Base-by-base conservation (phyloP, 352 stramenopile species). In the Phytophthora tentaculata region DNA sequence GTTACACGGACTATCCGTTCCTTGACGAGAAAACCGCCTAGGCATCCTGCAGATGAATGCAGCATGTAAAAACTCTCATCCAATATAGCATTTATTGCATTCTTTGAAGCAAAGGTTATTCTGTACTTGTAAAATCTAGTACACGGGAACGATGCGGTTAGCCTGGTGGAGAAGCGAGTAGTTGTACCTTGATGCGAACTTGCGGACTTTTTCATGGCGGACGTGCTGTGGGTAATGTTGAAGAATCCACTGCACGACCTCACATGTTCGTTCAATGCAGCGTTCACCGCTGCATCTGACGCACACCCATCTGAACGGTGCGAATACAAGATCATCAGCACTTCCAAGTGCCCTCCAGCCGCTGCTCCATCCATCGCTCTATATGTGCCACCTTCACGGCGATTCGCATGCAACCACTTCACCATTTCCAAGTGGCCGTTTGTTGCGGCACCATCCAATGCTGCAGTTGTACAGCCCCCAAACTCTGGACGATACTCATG, bases 1-100 rank as follows among this genome's bases (percentile, higher is more conserved):
- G 80, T 19, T 88, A 86, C 64, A 81, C 67, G n/a, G 76, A 83
- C 63, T 83, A 83, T 55, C 73, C 64, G 26, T 66, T 69, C 29
- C 61, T 72, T 56, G 41, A 39, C 12, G 47, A 67, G 23, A 61
- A 67, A 37, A 63, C 55, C 12, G 48, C 37, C 17, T 57, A 66
- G 29, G 48, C 10, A 10, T 28, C 13, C 52, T 20, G 5, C 23
- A 35, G 37, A 52, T 52, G 24, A 43, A 51, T 29, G 12, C 24
- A 54, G 12, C 48, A 29, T 29, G 45, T 6, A 4, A 16, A 20
- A 16, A 5, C 44, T n/a, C 50, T 43, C 45, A 48, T 49, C 28
- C 20, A 64, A 49, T 48, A 26, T 41, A 67, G 48, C 39, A 44
- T 41, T 37, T 29, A 20, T 39, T 39, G 48, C 22, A 45, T 44